phyloP scores from a whole-genome alignment of 225 moss, liverwort and hornwort genomes.

The Bryum argenteum region DNA sequence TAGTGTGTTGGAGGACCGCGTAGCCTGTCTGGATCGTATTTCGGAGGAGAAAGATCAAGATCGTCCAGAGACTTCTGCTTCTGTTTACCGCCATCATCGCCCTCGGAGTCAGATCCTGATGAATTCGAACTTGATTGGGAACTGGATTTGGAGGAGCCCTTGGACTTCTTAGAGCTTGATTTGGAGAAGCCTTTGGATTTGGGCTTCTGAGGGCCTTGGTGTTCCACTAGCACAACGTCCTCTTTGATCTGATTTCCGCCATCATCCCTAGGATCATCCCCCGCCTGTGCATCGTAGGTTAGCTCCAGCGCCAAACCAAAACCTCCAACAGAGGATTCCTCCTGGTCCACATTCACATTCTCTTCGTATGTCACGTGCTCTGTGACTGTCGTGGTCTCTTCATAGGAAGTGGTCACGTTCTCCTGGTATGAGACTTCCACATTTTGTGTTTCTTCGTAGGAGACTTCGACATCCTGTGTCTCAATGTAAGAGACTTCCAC shows the following conservation, averaged over 20 bases:
- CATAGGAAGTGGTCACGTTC: slow-evolving; percentile 24
- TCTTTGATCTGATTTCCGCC: background rate
- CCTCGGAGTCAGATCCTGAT: slow-evolving; percentile 30
- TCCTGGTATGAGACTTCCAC: slow-evolving; percentile 27
- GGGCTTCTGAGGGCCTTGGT: background rate
- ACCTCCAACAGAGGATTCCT: slow-evolving; percentile 1
- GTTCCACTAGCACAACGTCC: background rate
- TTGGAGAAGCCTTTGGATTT: slow-evolving; percentile 23
- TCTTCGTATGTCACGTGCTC: slow-evolving; percentile 31
- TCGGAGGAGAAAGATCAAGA: background rate
- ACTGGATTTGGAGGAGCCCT: slow-evolving; percentile 25
- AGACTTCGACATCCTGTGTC: slow-evolving; percentile 24
- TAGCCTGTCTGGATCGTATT: background rate
- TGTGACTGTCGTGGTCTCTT: slow-evolving; percentile 27
- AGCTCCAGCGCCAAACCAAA: slow-evolving; percentile 4
- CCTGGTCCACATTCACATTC: slow-evolving; percentile 16
- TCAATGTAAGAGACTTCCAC: slow-evolving; percentile 29
- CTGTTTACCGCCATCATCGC: background rate
- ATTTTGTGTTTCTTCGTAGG: slow-evolving; percentile 31
- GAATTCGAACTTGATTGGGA: slow-evolving; percentile 18
- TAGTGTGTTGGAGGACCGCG: slow-evolving; percentile 11
- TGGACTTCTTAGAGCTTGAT: slow-evolving; percentile 24
- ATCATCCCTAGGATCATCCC: background rate
- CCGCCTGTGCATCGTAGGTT: slow-evolving; percentile 21
- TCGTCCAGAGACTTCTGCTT: slow-evolving; percentile 8